Conservation (phyloP, 495 filamentous ascomycete species). For the Podospora sp. region DNA sequence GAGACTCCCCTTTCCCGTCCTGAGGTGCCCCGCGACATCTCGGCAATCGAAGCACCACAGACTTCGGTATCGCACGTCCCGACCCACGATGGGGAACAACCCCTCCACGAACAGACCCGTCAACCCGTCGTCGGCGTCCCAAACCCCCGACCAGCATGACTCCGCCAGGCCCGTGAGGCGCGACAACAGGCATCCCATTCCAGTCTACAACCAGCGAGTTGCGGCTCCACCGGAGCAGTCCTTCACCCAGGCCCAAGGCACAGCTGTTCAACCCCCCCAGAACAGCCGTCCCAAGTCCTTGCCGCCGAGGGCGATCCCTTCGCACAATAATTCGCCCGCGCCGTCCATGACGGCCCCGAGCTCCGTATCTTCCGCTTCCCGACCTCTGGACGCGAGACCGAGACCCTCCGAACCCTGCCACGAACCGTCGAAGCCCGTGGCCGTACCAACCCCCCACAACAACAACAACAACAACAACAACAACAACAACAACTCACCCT, state of each 20-base stretch:
- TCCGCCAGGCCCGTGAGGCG: conserved; percentile 34
- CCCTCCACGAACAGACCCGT: conserved; percentile 36
- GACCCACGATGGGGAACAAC: conserved; percentile 44
- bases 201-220: conserved; percentile 42
- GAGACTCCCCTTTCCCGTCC: neutral
- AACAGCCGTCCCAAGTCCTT: conserved; percentile 45
- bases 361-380: conserved; percentile 34
- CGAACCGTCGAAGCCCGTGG: conserved; percentile 51
- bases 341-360: conserved; percentile 33
- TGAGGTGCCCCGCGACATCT: conserved; percentile 8
- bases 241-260: conserved; percentile 56
- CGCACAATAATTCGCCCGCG: conserved; percentile 44
- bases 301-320: conserved; percentile 38
- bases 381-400: conserved; percentile 41
- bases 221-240: conserved; percentile 58
- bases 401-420: conserved; percentile 21
- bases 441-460: conserved; percentile 45
- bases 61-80: conserved; percentile 8
- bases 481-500: conserved; percentile 32
- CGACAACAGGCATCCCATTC: conserved; percentile 35
- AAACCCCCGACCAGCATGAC: conserved; percentile 29
- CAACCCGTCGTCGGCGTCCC: conserved; percentile 27
- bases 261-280: conserved; percentile 36
- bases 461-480: conserved; percentile 27
- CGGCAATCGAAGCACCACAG: conserved; percentile 15